phyloP scores from a whole-genome alignment of 106 monocot species.

The Dioscorea dumetorum region DNA sequence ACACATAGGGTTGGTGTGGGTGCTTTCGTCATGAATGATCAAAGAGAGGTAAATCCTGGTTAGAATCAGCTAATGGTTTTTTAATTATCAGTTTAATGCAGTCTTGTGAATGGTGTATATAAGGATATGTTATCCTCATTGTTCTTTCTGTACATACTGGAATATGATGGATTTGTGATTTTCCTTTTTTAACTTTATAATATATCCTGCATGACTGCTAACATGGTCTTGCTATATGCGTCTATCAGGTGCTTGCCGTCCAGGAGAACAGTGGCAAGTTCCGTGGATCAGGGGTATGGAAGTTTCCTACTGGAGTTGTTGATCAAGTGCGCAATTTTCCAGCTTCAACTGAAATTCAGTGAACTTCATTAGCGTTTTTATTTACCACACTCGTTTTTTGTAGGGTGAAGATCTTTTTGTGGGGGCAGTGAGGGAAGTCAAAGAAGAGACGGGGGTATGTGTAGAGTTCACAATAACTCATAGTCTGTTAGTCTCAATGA shows the following conservation, averaged over 20 bases:
- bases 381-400: not conserved
- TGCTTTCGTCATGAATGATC: conserved; percentile 82
- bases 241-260: conserved; percentile 68
- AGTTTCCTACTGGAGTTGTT: conserved; percentile 89
- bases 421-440: conserved; percentile 80
- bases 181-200: no score
- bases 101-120: no score
- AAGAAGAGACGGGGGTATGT: conserved; percentile 97
- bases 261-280: conserved; percentile 79
- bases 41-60: conserved; percentile 45
- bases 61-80: no score
- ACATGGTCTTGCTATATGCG: no score
- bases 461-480: not conserved
- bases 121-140: no score
- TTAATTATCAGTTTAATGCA: no score
- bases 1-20: conserved; percentile 87
- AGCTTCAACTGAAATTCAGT: not conserved
- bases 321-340: conserved; percentile 44
- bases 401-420: conserved; percentile 83
- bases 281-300: conserved; percentile 73
- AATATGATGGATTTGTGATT: no score
- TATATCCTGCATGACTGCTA: no score
- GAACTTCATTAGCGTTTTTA: no score
- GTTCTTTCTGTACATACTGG: no score
- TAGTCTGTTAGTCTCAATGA: no score